phyloP scores from a whole-genome alignment of 768 basidiomycete genomes.

The Leccinum ochraceum region DNA sequence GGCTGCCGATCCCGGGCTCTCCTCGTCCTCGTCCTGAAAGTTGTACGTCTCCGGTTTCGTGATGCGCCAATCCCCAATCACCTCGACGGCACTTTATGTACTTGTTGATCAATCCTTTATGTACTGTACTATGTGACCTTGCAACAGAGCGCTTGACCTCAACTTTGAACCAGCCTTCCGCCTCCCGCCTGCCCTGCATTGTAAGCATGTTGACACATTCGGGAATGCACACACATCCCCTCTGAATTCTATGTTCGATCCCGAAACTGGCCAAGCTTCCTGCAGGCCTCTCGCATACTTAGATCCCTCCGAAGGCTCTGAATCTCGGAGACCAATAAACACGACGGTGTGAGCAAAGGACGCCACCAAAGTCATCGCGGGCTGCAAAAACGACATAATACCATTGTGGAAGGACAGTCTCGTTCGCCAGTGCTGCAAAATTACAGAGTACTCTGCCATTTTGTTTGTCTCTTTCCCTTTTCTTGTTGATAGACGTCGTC shows the following conservation, averaged over 20 bases:
- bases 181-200: too few relatives aligned
- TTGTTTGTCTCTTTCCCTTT: constrained; percentile 48
- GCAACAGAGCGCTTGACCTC: too few relatives aligned
- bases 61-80: too few relatives aligned
- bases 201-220: too few relatives aligned
- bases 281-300: constrained; percentile 25
- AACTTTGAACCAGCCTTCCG: too few relatives aligned
- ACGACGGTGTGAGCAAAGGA: constrained; percentile 36
- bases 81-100: too few relatives aligned
- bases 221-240: too few relatives aligned
- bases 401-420: constrained; percentile 61
- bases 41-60: too few relatives aligned
- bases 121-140: too few relatives aligned
- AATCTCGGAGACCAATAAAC: constrained; percentile 7
- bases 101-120: too few relatives aligned
- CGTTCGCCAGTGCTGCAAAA: constrained; percentile 51
- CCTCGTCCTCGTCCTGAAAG: too few relatives aligned
- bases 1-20: too few relatives aligned
- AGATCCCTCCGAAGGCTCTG: constrained; percentile 9
- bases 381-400: constrained; percentile 63
- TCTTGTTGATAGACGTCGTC: background rate
- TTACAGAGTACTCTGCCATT: constrained; percentile 56
- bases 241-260: constrained; percentile 57
- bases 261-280: constrained; percentile 43
- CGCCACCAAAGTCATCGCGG: constrained; percentile 54